Evolutionary conservation across 2,329 filamentous ascomycete genomes (phyloP), one percentile per base, ranked within the genome.

Genomic region (Waltergamsia citrina): DNA sequence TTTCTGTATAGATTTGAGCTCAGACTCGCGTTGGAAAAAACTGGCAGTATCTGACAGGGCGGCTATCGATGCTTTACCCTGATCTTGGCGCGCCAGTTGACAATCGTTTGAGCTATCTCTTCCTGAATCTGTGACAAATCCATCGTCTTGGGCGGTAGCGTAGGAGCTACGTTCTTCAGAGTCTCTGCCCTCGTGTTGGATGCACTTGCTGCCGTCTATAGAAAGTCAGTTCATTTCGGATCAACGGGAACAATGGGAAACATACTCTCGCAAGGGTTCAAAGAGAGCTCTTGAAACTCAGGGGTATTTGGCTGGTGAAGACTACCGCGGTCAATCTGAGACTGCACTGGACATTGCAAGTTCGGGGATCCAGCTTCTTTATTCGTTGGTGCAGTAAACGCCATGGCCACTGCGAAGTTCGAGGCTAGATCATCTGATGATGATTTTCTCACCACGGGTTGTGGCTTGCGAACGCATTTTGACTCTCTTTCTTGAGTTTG

Each of bases 1-100:
- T 36, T 57, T 57, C 34, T 60, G 50, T 15, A 67, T 56, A 1
- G 56, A 56, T 24, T 39, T 46, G 10, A 61, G 47, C 43, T 64
- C 61, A 7, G 44, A 43, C 34, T 65, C 62, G 32, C 54, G 54
- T 18, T 54, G 53, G 17, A 46, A 45, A 25, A 59, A 59, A 37
- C 56, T 60, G 2, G 52, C 48, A n/a, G 55, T 54, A 32, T 62
- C 56, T 3, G 61, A 31, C n/a, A 11, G 19, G 24, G 22, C 23
- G 26, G 28, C 9, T 14, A 20, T 37, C 35, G 10, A n/a, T 36
- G 12, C 32, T 11, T 21, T 21, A 16, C 17, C 14, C 18, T 21
- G 6, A 11, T n/a, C 22, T 25, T n/a, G n/a, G n/a, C n/a, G n/a
- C n/a, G n/a, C n/a, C n/a, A n/a, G n/a, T n/a, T n/a, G n/a, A n/a